phyloP scores from a whole-genome alignment of 306 rosid species.

The Datisca glomerata region DNA sequence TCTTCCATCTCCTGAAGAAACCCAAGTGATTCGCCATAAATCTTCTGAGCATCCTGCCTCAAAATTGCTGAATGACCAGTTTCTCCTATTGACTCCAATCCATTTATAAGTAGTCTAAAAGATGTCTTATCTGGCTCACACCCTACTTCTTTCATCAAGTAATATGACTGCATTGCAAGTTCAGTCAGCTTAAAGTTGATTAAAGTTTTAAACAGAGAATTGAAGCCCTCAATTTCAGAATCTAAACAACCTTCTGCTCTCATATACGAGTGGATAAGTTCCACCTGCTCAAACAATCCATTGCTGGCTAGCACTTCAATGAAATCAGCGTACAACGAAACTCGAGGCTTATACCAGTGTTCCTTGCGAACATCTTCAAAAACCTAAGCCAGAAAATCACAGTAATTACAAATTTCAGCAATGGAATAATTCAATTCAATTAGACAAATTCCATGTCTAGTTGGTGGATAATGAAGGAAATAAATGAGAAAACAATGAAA shows the following conservation, averaged over 20 bases:
- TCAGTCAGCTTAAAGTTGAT: conserved; percentile 8
- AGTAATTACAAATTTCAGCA: conserved; percentile 1
- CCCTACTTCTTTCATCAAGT: conserved; percentile 29
- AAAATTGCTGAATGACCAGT: conserved; percentile 12
- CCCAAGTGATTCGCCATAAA: conserved; percentile 28
- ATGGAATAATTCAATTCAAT: neutral
- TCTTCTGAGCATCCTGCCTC: conserved; percentile 28
- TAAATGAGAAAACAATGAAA: neutral
- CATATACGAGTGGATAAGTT: conserved; percentile 20
- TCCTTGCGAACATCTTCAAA: conserved; percentile 33
- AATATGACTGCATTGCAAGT: conserved; percentile 29
- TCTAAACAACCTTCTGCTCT: conserved; percentile 19
- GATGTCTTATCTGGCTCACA: conserved; percentile 37
- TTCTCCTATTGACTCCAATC: conserved; percentile 30
- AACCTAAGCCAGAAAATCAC: conserved; percentile 16
- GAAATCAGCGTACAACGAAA: conserved; percentile 29
- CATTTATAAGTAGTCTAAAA: conserved; percentile 21
- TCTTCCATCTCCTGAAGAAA: conserved; percentile 31
- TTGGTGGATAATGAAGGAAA: neutral
- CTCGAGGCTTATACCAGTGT: conserved; percentile 33
- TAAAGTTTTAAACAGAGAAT: conserved; percentile 22
- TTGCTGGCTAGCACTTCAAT: conserved; percentile 23
- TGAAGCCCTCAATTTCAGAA: conserved; percentile 32
- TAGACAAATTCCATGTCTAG: neutral
- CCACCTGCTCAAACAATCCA: conserved; percentile 26